Base-by-base conservation (phyloP, 306 rosid genomes). In the Bauhinia variegata region DNA sequence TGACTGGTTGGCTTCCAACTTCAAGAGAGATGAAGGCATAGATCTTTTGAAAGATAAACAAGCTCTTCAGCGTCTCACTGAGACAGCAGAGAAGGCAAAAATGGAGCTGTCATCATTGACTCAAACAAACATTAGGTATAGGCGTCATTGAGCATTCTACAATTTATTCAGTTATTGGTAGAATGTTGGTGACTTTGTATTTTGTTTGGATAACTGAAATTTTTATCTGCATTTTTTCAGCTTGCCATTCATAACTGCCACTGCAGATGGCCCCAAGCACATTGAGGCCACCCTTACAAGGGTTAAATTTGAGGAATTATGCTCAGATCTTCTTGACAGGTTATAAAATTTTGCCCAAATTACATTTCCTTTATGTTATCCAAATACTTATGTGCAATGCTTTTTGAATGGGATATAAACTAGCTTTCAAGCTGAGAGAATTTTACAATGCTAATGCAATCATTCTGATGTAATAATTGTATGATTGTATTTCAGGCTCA, bases 241-340 rank as follows among this genome's bases (percentile, higher is more conserved):
- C 63, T 76, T 92, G 75, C 98, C 98, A 3, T 92, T 92, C 84
- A 92, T 92, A 70, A 92, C 98, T 74, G 98, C 96, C 7, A 87
- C 96, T 18, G 87, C 91, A 4, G 98, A 92, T 58, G 98, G 98
- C 33, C 98, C 98, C 41, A 92, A 92, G 79, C 98, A 92, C 78
- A 92, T 92, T 54, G 98, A 92, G 83, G 89, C 96, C 44, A 89
- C 98, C 64, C 56, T 92, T 39, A 83, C 98, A 0, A 87, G 98
- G 72, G 98, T 85, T 28, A 92, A 92, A 72, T 92, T 92, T 30
- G 98, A 92, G 79, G 98, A 92, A 54, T 64, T 92, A 49, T 89
- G 96, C 60, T 92, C 98, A 6, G 96, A 92, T 70, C 85, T 92
- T 39, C 98, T 92, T 66, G 98, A 92, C 75, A 87, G 98, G 98